These are phyloP conservation scores for Byssoonygena ceratinophila DNA, from an alignment of 2,329 filamentous ascomycete species.

Conservation along the genomic window DNA sequence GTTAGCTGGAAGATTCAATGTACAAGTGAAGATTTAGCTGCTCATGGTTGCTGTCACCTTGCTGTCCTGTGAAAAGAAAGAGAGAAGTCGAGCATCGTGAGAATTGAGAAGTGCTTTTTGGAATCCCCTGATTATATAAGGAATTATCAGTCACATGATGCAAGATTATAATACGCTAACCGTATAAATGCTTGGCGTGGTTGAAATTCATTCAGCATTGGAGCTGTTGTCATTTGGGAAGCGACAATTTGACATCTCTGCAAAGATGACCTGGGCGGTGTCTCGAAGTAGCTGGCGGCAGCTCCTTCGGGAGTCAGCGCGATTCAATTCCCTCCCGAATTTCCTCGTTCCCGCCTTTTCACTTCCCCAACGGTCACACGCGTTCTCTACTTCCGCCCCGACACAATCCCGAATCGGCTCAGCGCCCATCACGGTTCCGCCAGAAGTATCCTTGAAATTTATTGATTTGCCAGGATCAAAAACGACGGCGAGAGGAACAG, in stretches of 20 bases:
- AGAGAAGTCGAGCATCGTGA: not conserved
- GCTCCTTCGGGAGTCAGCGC: constrained; percentile 41
- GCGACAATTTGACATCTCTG: constrained; percentile 7
- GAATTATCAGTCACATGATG: not conserved
- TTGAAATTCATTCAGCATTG: constrained; percentile 7
- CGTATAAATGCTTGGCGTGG: not conserved
- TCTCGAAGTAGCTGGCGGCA: constrained; percentile 51
- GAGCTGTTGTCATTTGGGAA: too few species aligned
- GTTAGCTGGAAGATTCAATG: not conserved
- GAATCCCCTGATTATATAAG: not conserved
- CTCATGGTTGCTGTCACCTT: not conserved
- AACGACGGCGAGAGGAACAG: constrained; percentile 49
- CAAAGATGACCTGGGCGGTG: constrained; percentile 54
- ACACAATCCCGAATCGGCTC: constrained; percentile 74
- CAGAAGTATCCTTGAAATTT: constrained; percentile 63
- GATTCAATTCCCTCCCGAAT: constrained; percentile 50
- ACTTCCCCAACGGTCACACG: constrained; percentile 34
- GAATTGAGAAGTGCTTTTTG: not conserved
- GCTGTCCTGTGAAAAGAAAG: not conserved
- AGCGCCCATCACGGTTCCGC: constrained; percentile 68
- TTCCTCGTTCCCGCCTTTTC: constrained; percentile 65
- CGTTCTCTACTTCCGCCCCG: constrained; percentile 61
- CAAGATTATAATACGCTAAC: not conserved
- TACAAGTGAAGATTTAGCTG: not conserved
- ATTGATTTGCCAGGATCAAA: constrained; percentile 52